Percentiles rank a stretch among this genome's conserved stretches.
Evolutionary conservation across 2,329 filamentous ascomycete genomes (phyloP).

Genomic region (Cladosporium cucumerinum): DNA sequence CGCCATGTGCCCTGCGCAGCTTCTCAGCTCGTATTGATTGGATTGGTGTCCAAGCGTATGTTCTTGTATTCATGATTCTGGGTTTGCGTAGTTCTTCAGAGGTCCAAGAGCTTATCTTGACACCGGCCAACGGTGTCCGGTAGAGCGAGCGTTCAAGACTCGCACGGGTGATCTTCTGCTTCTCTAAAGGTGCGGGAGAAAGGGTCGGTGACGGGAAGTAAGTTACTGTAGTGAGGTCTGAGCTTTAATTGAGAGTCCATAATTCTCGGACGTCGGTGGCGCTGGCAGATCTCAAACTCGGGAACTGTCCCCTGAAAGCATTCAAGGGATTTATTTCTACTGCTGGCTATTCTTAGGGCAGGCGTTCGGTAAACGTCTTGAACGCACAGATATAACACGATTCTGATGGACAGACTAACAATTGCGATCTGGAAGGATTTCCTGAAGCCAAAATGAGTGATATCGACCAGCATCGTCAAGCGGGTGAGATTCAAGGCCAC

Average conservation of each 20-base stretch:
- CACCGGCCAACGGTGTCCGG: background rate
- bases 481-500: background rate
- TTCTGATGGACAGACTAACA: background rate
- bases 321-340: background rate
- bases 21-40: background rate
- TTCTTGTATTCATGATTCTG: background rate
- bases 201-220: background rate
- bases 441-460: background rate
- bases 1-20: background rate
- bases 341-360: background rate
- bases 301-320: background rate
- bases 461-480: background rate
- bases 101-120: background rate
- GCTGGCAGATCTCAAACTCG: conserved; percentile 6
- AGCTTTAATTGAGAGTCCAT: conserved; percentile 15
- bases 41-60: background rate
- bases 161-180: conserved; percentile 13
- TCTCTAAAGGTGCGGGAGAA: background rate
- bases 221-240: background rate
- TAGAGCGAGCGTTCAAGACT: background rate
- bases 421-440: background rate
- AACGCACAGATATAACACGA: background rate
- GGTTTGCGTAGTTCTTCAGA: background rate
- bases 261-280: conserved; percentile 12
- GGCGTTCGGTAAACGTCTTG: background rate